Conservation (phyloP, 2,329 filamentous ascomycete genomes). For the Colletotrichum somersetense region DNA sequence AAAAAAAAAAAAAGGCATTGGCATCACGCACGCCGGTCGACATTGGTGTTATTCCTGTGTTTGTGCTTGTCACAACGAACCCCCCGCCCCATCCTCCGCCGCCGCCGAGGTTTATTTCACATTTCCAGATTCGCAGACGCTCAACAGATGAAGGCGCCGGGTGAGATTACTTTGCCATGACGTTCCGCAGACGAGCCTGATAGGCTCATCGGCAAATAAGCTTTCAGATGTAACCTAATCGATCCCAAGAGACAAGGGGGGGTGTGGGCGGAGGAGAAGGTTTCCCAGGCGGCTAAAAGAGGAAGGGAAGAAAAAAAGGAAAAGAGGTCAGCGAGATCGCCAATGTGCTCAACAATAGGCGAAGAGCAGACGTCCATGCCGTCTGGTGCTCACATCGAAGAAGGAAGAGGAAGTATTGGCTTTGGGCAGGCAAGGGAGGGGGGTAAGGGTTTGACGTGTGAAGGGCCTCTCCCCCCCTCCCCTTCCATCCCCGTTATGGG, state of each 20-base stretch:
- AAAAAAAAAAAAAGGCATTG: background rate
- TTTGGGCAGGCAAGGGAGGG: background rate
- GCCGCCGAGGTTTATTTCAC: background rate
- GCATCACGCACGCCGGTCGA: background rate
- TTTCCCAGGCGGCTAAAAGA: background rate
- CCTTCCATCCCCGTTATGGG: background rate
- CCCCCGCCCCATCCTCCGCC: background rate
- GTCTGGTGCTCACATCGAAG: background rate
- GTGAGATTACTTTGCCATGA: background rate
- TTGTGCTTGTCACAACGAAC: background rate
- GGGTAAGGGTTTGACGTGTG: background rate
- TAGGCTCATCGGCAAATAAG: background rate
- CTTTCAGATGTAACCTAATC: background rate
- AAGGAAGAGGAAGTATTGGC: background rate
- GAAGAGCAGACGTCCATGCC: background rate
- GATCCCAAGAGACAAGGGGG: background rate
- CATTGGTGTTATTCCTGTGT: background rate
- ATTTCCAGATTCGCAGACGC: background rate
- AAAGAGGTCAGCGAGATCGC: background rate
- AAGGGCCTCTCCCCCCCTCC: background rate
- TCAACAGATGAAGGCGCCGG: background rate
- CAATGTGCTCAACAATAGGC: background rate
- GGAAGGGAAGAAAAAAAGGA: background rate
- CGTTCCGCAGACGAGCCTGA: background rate
- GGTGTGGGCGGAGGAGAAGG: background rate